Percentiles rank a stretch among this genome's conserved stretches.
Conservation (phyloP, 83 land plant species). For the Picea abies region DNA sequence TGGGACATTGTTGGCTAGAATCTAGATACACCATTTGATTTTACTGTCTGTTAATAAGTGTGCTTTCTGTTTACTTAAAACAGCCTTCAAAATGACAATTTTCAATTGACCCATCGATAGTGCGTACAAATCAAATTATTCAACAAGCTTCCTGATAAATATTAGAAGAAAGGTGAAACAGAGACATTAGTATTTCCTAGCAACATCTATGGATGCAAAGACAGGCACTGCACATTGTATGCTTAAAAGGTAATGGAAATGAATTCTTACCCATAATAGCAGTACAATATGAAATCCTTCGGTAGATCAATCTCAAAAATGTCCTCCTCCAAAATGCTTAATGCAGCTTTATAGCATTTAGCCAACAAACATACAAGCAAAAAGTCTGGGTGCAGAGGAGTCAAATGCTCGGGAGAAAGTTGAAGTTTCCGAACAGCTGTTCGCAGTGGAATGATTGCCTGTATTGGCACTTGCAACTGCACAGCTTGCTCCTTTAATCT, state of each 20-base stretch:
- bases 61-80: not conserved
- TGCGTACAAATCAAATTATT: not conserved
- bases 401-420: conserved; percentile 75
- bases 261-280: conserved; percentile 88
- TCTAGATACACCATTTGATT: not conserved
- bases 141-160: not conserved
- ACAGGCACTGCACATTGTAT: not conserved
- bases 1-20: not conserved
- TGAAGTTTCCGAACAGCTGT: conserved; percentile 85
- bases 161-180: too few relatives aligned
- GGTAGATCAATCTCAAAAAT: conserved; percentile 95
- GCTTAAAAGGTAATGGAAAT: conserved; percentile 3
- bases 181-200: not conserved
- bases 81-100: not conserved
- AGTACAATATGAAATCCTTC: conserved; percentile 82
- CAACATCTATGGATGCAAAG: not conserved
- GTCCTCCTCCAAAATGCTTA: conserved; percentile 69
- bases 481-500: conserved; percentile 83
- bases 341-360: conserved; percentile 85
- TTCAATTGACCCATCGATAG: not conserved
- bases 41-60: not conserved
- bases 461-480: conserved; percentile 65
- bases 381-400: conserved; percentile 88
- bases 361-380: conserved; percentile 78
- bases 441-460: conserved; percentile 78